Conservation (phyloP, 2,329 filamentous ascomycete species). For the Arthroderma sp. region DNA sequence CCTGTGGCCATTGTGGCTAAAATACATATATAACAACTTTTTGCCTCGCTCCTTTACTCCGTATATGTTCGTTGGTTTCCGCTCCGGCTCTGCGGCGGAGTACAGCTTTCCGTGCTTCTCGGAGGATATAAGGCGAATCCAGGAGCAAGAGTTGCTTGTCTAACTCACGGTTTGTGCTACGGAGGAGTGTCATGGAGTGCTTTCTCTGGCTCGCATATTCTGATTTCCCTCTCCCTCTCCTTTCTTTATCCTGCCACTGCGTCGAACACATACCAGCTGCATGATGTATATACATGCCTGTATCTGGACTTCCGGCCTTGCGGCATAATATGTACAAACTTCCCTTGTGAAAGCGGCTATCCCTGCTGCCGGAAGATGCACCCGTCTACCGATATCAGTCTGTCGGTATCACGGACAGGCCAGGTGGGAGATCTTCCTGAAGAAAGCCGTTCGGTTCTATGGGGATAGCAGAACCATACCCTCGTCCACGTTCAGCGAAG, state of each 20-base stretch:
- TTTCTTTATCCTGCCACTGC: background rate
- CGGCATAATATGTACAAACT: background rate
- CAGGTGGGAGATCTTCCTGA: background rate
- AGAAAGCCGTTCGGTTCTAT: background rate
- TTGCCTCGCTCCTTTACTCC: background rate
- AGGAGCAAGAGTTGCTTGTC: background rate
- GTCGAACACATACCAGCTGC: background rate
- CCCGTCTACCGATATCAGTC: background rate
- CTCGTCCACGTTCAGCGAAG: background rate
- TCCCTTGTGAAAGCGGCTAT: background rate
- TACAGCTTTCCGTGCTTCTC: background rate
- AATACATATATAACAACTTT: background rate
- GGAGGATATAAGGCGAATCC: background rate
- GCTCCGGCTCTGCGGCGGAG: background rate
- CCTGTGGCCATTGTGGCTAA: background rate
- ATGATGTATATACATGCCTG: background rate
- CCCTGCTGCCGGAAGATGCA: background rate
- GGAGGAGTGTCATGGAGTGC: no score
- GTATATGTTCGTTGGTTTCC: background rate
- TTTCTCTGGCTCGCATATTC: background rate
- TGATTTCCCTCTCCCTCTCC: background rate
- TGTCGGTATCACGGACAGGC: background rate
- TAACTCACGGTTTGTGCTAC: background rate
- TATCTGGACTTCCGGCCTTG: background rate
- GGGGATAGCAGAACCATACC: background rate